Evolutionary conservation across 805 yeast genomes (phyloP).

Genomic region (Isabelozyma heimii): DNA sequence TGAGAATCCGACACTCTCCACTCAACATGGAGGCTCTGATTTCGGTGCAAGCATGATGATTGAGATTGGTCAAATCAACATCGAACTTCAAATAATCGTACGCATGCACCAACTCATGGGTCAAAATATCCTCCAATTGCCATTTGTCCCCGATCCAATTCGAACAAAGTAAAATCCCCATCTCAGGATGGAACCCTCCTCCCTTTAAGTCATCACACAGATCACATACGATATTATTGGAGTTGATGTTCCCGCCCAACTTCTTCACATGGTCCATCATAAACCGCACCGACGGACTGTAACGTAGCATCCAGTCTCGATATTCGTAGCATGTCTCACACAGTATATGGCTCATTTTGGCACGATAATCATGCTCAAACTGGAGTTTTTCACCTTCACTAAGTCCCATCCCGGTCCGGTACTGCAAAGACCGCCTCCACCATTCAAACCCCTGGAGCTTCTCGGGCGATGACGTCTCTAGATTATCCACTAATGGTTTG

Average conservation of each 20-base stretch:
- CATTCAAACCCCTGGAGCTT: constrained; percentile 60
- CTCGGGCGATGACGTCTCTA: constrained; percentile 24
- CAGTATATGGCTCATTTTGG: constrained; percentile 41
- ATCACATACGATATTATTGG: constrained; percentile 67
- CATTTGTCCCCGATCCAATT: constrained; percentile 71
- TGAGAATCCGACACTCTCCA: constrained; percentile 92
- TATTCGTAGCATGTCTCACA: constrained; percentile 73
- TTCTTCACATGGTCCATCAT: constrained; percentile 81
- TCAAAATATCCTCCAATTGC: constrained; percentile 85
- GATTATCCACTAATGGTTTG: background rate
- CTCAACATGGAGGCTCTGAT: constrained; percentile 88
- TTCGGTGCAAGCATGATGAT: constrained; percentile 96
- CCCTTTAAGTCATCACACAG: constrained; percentile 77
- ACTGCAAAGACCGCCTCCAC: constrained; percentile 75
- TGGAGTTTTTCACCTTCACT: constrained; percentile 47
- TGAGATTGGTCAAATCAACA: constrained; percentile 79
- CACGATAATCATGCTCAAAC: constrained; percentile 58
- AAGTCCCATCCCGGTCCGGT: constrained; percentile 68
- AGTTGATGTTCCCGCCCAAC: constrained; percentile 48
- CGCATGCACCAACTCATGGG: constrained; percentile 93
- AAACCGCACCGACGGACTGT: constrained; percentile 82
- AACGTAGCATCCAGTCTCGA: constrained; percentile 74
- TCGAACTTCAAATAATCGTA: constrained; percentile 87
- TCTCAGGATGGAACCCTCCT: constrained; percentile 92
- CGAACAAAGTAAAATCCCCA: constrained; percentile 84